A percentile compares a stretch with the other conserved stretches of the same genome.
phyloP scores from a whole-genome alignment of 176 grass and related monocot species.

The Guadua angustifolia region DNA sequence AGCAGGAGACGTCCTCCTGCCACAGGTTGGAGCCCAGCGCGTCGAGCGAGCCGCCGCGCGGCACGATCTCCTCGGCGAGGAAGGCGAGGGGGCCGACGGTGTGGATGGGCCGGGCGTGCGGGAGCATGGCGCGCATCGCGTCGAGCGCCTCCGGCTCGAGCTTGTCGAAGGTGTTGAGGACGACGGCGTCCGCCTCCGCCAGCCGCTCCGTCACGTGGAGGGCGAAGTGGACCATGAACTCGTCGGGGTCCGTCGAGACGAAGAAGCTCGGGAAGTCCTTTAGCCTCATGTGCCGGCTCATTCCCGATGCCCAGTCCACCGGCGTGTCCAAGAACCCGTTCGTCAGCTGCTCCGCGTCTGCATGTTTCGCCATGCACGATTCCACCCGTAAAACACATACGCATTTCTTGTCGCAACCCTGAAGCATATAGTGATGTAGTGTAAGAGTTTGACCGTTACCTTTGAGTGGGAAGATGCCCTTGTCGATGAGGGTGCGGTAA shows the following conservation, averaged over 20 bases:
- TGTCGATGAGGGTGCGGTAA: slow-evolving; percentile 43
- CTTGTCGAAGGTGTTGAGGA: slow-evolving; percentile 59
- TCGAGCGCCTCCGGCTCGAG: slow-evolving; percentile 40
- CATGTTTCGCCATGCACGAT: background rate
- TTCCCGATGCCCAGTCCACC: slow-evolving; percentile 45
- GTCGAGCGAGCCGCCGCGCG: background rate
- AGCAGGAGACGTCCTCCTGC: slow-evolving; percentile 49
- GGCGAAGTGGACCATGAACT: slow-evolving; percentile 42
- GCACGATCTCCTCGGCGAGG: slow-evolving; percentile 35
- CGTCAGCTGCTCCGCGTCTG: slow-evolving; percentile 47
- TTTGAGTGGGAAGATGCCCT: slow-evolving; percentile 63
- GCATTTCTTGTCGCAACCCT: background rate
- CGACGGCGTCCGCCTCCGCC: slow-evolving; percentile 27
- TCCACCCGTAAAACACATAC: background rate
- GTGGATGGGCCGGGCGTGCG: slow-evolving; percentile 26
- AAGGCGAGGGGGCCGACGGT: slow-evolving; percentile 41
- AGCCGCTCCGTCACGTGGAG: slow-evolving; percentile 30
- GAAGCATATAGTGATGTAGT: background rate
- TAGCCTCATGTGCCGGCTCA: slow-evolving; percentile 49
- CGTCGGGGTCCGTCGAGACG: slow-evolving; percentile 43
- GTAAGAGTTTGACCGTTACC: slow-evolving; percentile 19
- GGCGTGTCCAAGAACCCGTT: slow-evolving; percentile 51
- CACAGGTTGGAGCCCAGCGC: slow-evolving; percentile 49
- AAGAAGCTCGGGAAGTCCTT: slow-evolving; percentile 55
- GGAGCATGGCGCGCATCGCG: slow-evolving; percentile 40